These are phyloP conservation scores for Nicotiana noctiflora DNA, from an alignment of 257 asterid genomes.

Conservation along the genomic window DNA sequence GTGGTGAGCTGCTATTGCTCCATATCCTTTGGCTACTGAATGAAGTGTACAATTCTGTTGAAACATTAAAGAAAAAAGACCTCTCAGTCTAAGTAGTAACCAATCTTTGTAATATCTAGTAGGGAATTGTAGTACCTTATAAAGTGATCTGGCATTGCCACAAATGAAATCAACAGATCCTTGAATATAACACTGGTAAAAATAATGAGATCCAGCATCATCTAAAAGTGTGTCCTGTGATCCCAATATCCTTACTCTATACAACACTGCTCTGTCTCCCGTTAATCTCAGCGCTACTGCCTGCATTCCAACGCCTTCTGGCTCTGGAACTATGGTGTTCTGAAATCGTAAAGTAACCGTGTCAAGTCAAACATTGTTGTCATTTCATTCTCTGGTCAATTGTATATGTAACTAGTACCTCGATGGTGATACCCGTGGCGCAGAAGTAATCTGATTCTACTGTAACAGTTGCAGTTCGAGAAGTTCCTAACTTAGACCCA, in stretches of 20 bases:
- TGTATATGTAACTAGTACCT: constrained; percentile 25
- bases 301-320: constrained; percentile 47
- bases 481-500: constrained; percentile 57
- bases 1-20: constrained; percentile 73
- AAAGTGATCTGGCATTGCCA: constrained; percentile 68
- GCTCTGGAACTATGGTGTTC: constrained; percentile 44
- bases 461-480: constrained; percentile 55
- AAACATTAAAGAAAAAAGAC: background rate
- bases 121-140: constrained; percentile 30
- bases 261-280: constrained; percentile 64
- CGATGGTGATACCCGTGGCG: constrained; percentile 63
- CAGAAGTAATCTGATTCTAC: constrained; percentile 69
- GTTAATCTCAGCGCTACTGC: constrained; percentile 72
- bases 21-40: constrained; percentile 29
- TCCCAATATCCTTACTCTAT: constrained; percentile 61
- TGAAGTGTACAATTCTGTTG: constrained; percentile 51
- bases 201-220: constrained; percentile 57
- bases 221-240: constrained; percentile 82
- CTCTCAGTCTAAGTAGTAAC: too few relatives aligned
- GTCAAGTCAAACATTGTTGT: too few relatives aligned
- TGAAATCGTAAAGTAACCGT: constrained; percentile 10
- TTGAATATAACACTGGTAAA: constrained; percentile 52
- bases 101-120: too few relatives aligned
- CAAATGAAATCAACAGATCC: constrained; percentile 80
- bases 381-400: background rate